phyloP scores from a whole-genome alignment of 345 rosid genomes.

The Excoecaria agallocha region DNA sequence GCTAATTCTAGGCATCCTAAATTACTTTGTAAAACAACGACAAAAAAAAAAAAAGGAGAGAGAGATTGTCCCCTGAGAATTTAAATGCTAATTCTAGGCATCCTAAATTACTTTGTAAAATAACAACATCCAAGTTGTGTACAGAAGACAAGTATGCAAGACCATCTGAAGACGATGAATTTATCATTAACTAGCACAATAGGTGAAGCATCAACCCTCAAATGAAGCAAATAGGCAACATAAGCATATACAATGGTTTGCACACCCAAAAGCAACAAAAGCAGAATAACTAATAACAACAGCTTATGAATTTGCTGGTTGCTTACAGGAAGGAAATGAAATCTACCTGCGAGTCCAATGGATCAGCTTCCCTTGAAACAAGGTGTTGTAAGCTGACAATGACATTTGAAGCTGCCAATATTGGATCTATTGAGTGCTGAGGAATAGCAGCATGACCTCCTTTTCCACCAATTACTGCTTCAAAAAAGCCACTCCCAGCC shows the following conservation, averaged over 20 bases:
- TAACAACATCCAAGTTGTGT: too few species aligned
- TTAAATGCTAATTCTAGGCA: background rate
- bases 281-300: background rate
- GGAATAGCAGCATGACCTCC: slow-evolving; percentile 96
- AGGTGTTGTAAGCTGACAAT: slow-evolving; percentile 82
- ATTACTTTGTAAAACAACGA: too few species aligned
- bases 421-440: slow-evolving; percentile 75
- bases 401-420: slow-evolving; percentile 75
- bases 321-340: background rate
- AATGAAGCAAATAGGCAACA: background rate
- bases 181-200: background rate
- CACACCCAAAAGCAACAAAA: background rate
- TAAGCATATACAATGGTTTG: background rate
- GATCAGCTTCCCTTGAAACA: slow-evolving; percentile 87
- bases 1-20: background rate
- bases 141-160: too few species aligned
- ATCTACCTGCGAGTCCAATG: slow-evolving; percentile 79
- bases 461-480: slow-evolving; percentile 74
- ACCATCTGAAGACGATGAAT: background rate
- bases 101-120: too few species aligned
- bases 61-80: background rate
- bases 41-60: background rate
- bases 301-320: background rate
- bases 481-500: slow-evolving; percentile 74
- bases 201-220: background rate